Conservation (phyloP, 768 basidiomycete species). For the Pleurotus giganteus region DNA sequence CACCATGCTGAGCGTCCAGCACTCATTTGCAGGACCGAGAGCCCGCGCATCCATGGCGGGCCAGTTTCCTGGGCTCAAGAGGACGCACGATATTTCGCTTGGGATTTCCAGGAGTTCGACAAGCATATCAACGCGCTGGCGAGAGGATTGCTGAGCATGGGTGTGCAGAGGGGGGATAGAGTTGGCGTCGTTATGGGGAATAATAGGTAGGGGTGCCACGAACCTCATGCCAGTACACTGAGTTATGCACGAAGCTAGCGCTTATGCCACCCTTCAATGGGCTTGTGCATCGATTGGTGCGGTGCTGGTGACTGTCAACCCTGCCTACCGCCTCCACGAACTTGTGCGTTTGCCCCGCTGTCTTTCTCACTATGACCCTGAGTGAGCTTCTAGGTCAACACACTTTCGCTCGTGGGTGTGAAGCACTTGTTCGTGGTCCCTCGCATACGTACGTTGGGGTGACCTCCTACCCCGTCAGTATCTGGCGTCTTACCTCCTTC, state of each 20-base stretch:
- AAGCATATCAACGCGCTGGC: slow-evolving; percentile 64
- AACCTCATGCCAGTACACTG: background rate
- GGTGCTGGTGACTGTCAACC: slow-evolving; percentile 80
- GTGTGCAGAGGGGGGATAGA: slow-evolving; percentile 72
- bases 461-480: background rate
- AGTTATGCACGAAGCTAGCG: slow-evolving; percentile 32
- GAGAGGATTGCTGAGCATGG: slow-evolving; percentile 64
- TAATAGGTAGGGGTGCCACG: slow-evolving; percentile 52
- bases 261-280: slow-evolving; percentile 83
- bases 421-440: slow-evolving; percentile 75
- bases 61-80: slow-evolving; percentile 39
- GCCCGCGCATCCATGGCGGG: slow-evolving; percentile 56
- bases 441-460: slow-evolving; percentile 39
- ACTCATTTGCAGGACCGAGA: slow-evolving; percentile 63
- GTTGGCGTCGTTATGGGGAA: slow-evolving; percentile 86
- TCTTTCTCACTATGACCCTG: slow-evolving; percentile 2
- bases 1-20: slow-evolving; percentile 53
- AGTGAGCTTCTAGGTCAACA: slow-evolving; percentile 42
- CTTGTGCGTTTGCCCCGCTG: slow-evolving; percentile 45
- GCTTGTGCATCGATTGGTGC: slow-evolving; percentile 85
- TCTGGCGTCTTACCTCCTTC: background rate
- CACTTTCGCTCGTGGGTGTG: slow-evolving; percentile 62
- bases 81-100: slow-evolving; percentile 53
- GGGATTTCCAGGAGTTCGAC: slow-evolving; percentile 74
- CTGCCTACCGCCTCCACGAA: slow-evolving; percentile 72